Base-by-base conservation (phyloP, 163 green algal species). In the Scenedesmus sp. region DNA sequence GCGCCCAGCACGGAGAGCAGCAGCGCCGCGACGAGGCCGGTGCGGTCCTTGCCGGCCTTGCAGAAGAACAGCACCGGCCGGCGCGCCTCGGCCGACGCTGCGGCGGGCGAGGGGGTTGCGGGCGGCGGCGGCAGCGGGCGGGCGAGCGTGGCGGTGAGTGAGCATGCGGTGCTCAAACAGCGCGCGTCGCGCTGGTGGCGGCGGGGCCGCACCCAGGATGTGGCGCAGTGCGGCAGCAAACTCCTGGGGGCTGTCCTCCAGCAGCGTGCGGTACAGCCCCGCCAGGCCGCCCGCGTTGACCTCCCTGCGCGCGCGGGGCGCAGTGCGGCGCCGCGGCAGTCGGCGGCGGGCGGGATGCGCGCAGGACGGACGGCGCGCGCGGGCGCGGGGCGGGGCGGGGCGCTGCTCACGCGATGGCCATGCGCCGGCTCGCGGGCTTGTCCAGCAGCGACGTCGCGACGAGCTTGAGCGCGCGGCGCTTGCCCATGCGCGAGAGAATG, bases 61-160 rank as follows among this genome's bases (percentile, higher is more conserved):
- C 69, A 77, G 69, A 77, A 77, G 54, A 77, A 77, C 34, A 77
- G 39, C 36, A 77, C 50, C 17, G 69, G 69, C 53, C 69, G 69
- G 10, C 24, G 14, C 24, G 31, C 7, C 20, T 20, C 54, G 9
- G 54, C 54, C 14, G 33, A 67, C 6, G 33, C 69, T 77, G 69
- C 54, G 56, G n/a, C 11, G 14, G 18, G 11, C 54, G 22, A 26
- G 6, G 7, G 39, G 39, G 39, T 6, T 47, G 39, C 39, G 7
- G 39, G 10, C 39, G 39, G 39, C 39, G 10, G 39, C 39, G 39
- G 39, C 39, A 47, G 39, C 39, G 39, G 39, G 7, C 6, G 39
- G 7, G 39, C 39, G n/a, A n/a, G n/a, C n/a, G n/a, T n/a, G n/a
- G n/a, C n/a, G n/a, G n/a, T 48, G n/a, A 2, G 14, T 44, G 15